A percentile compares a stretch with the other conserved stretches of the same genome.
Conservation (phyloP, 805 yeast genomes). For the Saturnispora besseyi region DNA sequence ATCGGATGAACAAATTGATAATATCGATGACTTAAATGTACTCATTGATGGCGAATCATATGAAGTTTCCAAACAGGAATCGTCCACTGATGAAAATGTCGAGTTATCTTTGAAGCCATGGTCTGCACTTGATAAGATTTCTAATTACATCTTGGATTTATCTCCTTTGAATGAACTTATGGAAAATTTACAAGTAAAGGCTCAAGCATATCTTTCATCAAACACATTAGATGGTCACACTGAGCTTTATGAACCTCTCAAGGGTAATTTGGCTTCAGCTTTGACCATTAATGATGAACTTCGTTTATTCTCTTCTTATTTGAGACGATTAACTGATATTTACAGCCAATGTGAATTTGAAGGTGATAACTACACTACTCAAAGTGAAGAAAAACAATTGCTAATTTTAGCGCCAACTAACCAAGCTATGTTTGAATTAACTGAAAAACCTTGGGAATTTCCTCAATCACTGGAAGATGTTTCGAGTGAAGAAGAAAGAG, state of each 20-base stretch:
- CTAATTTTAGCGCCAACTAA: conserved; percentile 69
- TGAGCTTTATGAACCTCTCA: conserved; percentile 17
- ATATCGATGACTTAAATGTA: conserved; percentile 1
- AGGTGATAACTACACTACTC: background rate
- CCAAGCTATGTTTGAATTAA: conserved; percentile 42
- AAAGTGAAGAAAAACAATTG: conserved; percentile 19
- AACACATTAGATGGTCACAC: conserved; percentile 1
- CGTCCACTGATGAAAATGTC: background rate
- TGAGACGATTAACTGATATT: conserved; percentile 52
- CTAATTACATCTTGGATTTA: background rate
- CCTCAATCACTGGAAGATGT: conserved; percentile 40
- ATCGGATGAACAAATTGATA: conserved; percentile 1
- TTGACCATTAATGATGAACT: conserved; percentile 35
- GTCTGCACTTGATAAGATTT: background rate
- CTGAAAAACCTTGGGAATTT: conserved; percentile 74
- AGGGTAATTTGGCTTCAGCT: conserved; percentile 30
- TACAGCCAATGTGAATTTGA: conserved; percentile 36
- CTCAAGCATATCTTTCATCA: background rate
- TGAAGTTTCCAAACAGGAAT: background rate
- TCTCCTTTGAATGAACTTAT: background rate
- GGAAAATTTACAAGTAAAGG: background rate
- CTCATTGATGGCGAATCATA: background rate
- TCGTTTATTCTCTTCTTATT: conserved; percentile 57
- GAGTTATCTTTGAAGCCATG: conserved; percentile 3
- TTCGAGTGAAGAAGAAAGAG: conserved; percentile 30